Percentiles rank a stretch among this genome's conserved stretches.
phyloP scores from a whole-genome alignment of 805 yeast genomes.

The Saccharomycopsis schoenii region DNA sequence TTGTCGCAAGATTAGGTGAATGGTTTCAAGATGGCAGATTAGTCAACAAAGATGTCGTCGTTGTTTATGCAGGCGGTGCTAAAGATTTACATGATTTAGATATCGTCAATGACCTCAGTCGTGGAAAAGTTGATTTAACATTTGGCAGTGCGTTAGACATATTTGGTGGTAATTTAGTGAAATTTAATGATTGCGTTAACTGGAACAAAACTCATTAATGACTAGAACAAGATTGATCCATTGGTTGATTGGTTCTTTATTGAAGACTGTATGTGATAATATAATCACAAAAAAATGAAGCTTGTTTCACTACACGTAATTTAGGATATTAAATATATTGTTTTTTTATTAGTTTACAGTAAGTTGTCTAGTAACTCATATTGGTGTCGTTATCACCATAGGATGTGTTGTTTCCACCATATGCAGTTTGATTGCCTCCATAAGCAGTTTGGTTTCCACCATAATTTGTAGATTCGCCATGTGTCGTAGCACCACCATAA shows the following conservation, averaged over 20 bases:
- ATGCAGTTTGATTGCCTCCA: constrained; percentile 25
- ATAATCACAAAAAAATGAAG: not conserved
- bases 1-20: constrained; percentile 61
- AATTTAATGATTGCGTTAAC: constrained; percentile 58
- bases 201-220: constrained; percentile 45
- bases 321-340: not conserved
- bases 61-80: constrained; percentile 98
- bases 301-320: not conserved
- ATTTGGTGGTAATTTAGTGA: constrained; percentile 82
- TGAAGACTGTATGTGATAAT: not conserved
- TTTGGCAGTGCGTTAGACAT: constrained; percentile 90
- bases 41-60: constrained; percentile 41
- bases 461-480: constrained; percentile 23
- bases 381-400: constrained; percentile 28
- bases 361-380: not conserved
- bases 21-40: constrained; percentile 42
- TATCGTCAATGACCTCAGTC: constrained; percentile 55
- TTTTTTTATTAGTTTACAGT: not conserved
- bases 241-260: not conserved
- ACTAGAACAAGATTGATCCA: not conserved
- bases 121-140: constrained; percentile 82
- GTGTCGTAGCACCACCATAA: constrained; percentile 32
- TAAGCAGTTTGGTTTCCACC: constrained; percentile 17
- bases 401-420: constrained; percentile 21
- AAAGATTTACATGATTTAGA: constrained; percentile 58